A percentile compares a stretch with the other conserved stretches of the same genome.
Conservation (phyloP, 257 asterid species). For the Scutellaria baicalensis region DNA sequence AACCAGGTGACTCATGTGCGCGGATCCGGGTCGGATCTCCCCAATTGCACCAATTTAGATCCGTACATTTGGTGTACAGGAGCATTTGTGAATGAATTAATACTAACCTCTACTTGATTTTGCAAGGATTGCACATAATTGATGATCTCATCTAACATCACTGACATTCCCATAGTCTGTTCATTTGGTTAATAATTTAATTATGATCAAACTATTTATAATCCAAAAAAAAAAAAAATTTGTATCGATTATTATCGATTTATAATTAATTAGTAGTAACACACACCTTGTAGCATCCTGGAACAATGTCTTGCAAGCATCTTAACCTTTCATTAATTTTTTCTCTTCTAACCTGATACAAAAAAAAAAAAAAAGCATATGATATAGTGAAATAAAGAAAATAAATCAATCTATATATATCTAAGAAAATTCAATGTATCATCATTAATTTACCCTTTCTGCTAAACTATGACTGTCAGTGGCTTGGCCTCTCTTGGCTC, state of each 20-base stretch:
- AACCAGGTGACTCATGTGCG: no score
- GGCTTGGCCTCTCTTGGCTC: conserved; percentile 89
- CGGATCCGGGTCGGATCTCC: no score
- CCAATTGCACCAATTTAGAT: no score
- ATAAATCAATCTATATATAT: background rate
- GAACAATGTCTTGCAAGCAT: conserved; percentile 84
- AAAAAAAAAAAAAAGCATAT: background rate
- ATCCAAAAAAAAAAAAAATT: background rate
- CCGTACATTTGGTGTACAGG: no score
- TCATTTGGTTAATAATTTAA: conserved; percentile 11
- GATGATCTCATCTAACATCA: conserved; percentile 83
- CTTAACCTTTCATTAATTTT: conserved; percentile 72
- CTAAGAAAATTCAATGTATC: background rate
- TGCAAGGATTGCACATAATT: conserved; percentile 82
- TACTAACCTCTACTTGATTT: conserved; percentile 77
- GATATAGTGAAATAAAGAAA: background rate
- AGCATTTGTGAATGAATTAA: background rate
- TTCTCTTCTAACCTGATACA: conserved; percentile 69
- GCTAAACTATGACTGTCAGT: conserved; percentile 94
- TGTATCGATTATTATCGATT: background rate
- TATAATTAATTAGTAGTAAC: background rate
- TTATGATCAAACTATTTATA: background rate
- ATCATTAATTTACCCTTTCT: conserved; percentile 48
- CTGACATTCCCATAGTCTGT: conserved; percentile 95
- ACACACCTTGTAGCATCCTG: conserved; percentile 81